phyloP scores from a whole-genome alignment of 2,329 filamentous ascomycete species.

The Catunica adiposa region DNA sequence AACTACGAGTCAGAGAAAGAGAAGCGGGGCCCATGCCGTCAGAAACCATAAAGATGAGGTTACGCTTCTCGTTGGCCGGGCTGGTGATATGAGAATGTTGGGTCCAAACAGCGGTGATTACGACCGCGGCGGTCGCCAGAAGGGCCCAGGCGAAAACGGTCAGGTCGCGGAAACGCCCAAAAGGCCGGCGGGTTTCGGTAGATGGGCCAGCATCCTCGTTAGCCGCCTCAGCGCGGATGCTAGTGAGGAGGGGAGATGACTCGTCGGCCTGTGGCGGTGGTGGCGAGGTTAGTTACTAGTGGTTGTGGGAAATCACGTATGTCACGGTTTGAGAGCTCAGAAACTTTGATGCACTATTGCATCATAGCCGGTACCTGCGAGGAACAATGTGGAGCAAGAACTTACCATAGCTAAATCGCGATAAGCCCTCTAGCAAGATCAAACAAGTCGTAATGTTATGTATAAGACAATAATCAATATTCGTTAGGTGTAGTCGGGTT shows the following conservation, averaged over 20 bases:
- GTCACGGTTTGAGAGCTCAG: background rate
- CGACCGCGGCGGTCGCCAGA: conserved; percentile 59
- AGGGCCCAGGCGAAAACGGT: conserved; percentile 70
- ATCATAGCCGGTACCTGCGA: background rate
- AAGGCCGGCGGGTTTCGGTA: conserved; percentile 17
- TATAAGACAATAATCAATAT: background rate
- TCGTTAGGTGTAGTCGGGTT: background rate
- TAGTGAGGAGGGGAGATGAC: conserved; percentile 20
- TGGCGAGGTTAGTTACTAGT: conserved; percentile 3
- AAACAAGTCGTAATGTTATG: background rate
- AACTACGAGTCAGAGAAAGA: conserved; percentile 71
- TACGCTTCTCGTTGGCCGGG: conserved; percentile 50
- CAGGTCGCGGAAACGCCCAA: conserved; percentile 46
- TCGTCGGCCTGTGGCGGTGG: conserved; percentile 6
- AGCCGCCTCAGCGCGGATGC: conserved; percentile 20
- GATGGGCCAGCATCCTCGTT: conserved; percentile 20
- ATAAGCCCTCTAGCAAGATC: background rate
- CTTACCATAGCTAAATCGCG: conserved; percentile 10
- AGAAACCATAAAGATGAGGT: conserved; percentile 97
- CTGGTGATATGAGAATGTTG: conserved; percentile 41
- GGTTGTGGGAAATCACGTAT: background rate
- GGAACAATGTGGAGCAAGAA: background rate
- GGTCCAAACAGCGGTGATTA: conserved; percentile 61
- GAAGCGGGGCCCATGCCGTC: conserved; percentile 97
- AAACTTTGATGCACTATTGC: conserved; percentile 4